Percentiles rank a stretch among this genome's conserved stretches.
phyloP scores from a whole-genome alignment of 306 rosid species.

The Rosa chinensis region DNA sequence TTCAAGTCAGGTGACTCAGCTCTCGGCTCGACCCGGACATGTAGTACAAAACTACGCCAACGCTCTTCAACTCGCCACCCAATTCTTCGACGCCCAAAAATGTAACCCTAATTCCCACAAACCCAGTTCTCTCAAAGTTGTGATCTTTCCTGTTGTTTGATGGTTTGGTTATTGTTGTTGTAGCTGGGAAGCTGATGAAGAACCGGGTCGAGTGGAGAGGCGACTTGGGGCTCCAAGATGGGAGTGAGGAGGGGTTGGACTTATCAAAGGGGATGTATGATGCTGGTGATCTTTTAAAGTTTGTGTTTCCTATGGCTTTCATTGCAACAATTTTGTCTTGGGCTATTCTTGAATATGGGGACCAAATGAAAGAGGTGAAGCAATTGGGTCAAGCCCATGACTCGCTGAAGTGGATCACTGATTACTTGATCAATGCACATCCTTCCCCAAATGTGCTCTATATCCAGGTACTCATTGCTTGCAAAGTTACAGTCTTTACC shows the following conservation, averaged over 20 bases:
- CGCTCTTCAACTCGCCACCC: constrained; percentile 44
- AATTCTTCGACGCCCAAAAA: constrained; percentile 58
- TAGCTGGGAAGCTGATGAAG: constrained; percentile 56
- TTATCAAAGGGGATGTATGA: constrained; percentile 75
- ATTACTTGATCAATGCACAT: constrained; percentile 65
- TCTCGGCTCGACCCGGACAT: constrained; percentile 21
- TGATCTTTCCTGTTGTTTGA: neutral
- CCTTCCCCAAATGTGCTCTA: constrained; percentile 61
- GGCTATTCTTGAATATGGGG: constrained; percentile 76
- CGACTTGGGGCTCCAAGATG: constrained; percentile 63
- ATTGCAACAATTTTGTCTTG: constrained; percentile 71
- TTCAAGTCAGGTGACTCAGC: neutral
- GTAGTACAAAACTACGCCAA: constrained; percentile 41
- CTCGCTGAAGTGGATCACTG: constrained; percentile 60
- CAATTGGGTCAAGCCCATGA: constrained; percentile 51
- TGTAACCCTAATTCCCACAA: constrained; percentile 28
- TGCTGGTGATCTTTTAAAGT: constrained; percentile 68
- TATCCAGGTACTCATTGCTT: constrained; percentile 47
- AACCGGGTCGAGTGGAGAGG: constrained; percentile 66
- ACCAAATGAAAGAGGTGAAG: constrained; percentile 48
- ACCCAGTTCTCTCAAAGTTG: neutral
- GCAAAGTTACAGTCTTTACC: neutral
- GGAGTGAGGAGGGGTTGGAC: constrained; percentile 58
- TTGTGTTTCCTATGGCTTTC: constrained; percentile 78
- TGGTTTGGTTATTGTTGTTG: constrained; percentile 9